Evolutionary conservation across 768 basidiomycete genomes (phyloP), one percentile per base, ranked within the genome.

Genomic region (Vararia minispora): DNA sequence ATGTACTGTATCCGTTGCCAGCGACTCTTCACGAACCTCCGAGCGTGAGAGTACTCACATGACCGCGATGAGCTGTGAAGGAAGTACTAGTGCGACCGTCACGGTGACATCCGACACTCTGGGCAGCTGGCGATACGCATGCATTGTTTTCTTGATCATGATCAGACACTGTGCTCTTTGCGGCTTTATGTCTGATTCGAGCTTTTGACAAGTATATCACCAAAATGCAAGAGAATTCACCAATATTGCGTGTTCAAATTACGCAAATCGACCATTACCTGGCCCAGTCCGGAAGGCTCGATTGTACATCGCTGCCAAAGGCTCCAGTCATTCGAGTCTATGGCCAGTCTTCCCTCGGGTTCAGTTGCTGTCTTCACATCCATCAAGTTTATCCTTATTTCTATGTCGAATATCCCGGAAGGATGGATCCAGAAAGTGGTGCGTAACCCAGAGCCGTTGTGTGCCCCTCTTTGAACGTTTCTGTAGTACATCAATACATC

Each of bases 351-450:
- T 83, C 86, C 4, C 55, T 60, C 2, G 85, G 88, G 11, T 65
- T 76, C 56, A 82, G 77, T 52, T 73, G 88, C 14, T 92, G 90
- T 53, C 70, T 92, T 11, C 82, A 95, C 63, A 64, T 98, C 28
- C 92, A 95, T 56, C 88, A 91, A 64, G 83, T 84, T 22, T 94
- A 83, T 59, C 92, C 94, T 1, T 99, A 99, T 59, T 79, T 92
- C 57, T 94, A 74, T 56, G 70, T 94, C 32, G 82, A 89, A 48
- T 99, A 94, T 61, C 49, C 57, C 16, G 83, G 76, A 1, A 69
- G 69, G 22, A 57, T 92, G 53, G 69, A 71, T 31, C 76, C 77
- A 0, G 66, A 64, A 20, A 56, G 71, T 46, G 84, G 88, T 85
- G 49, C 51, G 68, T 53, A 44, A n/a, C 22, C 6, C 21, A 33